Conservation (phyloP, 1,284 basidiomycete genomes). For the Sporisorium iseilematis-ciliati region DNA sequence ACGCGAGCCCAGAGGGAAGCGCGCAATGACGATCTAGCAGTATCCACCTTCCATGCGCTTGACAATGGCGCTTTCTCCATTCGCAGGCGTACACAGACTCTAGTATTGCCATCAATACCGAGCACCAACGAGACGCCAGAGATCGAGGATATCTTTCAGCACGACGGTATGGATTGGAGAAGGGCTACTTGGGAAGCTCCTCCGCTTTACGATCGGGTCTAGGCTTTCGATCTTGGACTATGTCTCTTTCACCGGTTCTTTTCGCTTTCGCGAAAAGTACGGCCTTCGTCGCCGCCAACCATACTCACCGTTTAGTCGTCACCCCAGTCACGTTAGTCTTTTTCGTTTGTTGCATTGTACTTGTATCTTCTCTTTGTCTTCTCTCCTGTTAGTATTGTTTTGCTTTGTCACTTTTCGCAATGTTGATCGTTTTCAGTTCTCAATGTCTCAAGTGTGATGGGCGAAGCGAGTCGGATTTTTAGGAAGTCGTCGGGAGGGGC, state of each 20-base stretch:
- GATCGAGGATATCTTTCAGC: constrained; percentile 48
- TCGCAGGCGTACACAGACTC: constrained; percentile 27
- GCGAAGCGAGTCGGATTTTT: too few relatives aligned
- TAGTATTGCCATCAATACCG: constrained; percentile 22
- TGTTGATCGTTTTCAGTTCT: neutral
- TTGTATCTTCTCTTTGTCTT: constrained; percentile 1
- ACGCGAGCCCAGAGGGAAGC: constrained; percentile 22
- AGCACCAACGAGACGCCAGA: constrained; percentile 33
- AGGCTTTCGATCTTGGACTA: neutral
- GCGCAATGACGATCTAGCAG: constrained; percentile 27
- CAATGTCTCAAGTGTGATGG: too few relatives aligned
- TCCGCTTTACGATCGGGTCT: constrained; percentile 33
- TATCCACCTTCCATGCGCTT: constrained; percentile 20
- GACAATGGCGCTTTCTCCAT: constrained; percentile 35
- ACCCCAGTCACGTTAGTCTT: neutral
- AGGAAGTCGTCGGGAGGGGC: too few relatives aligned
- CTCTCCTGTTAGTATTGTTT: neutral
- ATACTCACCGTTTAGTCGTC: neutral
- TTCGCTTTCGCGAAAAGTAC: neutral
- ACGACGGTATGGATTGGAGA: constrained; percentile 54
- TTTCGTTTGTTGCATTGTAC: constrained; percentile 2
- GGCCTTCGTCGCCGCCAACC: neutral
- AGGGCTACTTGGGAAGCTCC: constrained; percentile 50
- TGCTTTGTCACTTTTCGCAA: constrained; percentile 1
- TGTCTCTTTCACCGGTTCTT: constrained; percentile 1